A percentile compares a stretch with the other conserved stretches of the same genome.
phyloP scores from a whole-genome alignment of 257 asterid species.

The Solanum lycopersicoides region DNA sequence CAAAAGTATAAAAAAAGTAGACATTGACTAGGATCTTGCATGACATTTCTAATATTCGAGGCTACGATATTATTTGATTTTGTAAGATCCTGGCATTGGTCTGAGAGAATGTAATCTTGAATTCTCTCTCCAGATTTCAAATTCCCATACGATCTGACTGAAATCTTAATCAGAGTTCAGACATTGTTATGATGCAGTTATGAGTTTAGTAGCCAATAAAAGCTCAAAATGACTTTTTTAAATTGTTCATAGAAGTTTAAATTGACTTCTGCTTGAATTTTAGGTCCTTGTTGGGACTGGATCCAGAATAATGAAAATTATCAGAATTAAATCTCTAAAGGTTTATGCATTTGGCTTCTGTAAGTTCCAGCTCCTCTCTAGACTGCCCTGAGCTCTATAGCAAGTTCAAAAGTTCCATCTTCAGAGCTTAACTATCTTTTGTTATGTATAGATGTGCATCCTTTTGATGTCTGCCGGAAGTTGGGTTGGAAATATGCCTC shows the following conservation, averaged over 20 bases:
- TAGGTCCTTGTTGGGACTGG: slow-evolving; percentile 99
- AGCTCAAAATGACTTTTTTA: neutral
- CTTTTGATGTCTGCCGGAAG: slow-evolving; percentile 82
- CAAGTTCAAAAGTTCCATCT: neutral
- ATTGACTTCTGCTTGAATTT: neutral
- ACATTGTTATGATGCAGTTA: neutral
- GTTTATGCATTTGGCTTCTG: slow-evolving; percentile 96
- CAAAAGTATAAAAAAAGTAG: neutral
- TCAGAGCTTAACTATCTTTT: slow-evolving; percentile 4
- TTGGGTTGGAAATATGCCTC: slow-evolving; percentile 81
- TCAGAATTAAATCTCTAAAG: slow-evolving; percentile 80
- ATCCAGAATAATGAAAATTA: slow-evolving; percentile 73
- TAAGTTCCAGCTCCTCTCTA: slow-evolving; percentile 30
- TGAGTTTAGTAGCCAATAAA: neutral
- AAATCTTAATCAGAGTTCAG: neutral
- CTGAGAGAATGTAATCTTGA: neutral
- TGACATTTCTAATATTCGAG: neutral
- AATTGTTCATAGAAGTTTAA: neutral
- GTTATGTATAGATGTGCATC: slow-evolving; percentile 66
- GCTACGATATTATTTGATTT: neutral
- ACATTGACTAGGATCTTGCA: neutral
- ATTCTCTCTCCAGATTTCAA: neutral
- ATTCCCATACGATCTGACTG: neutral
- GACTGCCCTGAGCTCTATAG: neutral
- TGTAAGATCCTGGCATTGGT: neutral